These are phyloP conservation scores for Globomyces pollinis-pini DNA, from an alignment of 192 early-diverging fungal genomes.

Conservation along the genomic window DNA sequence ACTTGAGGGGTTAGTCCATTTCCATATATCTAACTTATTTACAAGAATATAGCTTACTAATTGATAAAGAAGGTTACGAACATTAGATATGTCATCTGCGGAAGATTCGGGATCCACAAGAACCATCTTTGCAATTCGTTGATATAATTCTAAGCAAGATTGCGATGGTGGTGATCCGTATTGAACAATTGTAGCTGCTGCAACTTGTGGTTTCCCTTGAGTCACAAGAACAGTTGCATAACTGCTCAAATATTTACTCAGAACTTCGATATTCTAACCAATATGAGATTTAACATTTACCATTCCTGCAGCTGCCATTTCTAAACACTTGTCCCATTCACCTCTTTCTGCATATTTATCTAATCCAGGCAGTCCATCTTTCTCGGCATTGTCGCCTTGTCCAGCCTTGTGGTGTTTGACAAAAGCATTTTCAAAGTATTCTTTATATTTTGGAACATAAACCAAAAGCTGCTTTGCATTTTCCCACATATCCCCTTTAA, in stretches of 20 bases:
- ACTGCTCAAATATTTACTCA: constrained; percentile 41
- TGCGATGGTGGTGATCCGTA: constrained; percentile 32
- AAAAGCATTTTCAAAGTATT: constrained; percentile 49
- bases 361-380: constrained; percentile 49
- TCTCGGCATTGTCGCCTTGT: constrained; percentile 40
- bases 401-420: constrained; percentile 48
- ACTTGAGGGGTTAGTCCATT: constrained; percentile 16
- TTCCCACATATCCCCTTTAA: constrained; percentile 41
- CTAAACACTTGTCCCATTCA: constrained; percentile 58
- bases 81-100: constrained; percentile 17
- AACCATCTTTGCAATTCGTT: constrained; percentile 30
- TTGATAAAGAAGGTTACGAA: constrained; percentile 46
- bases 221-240: constrained; percentile 31
- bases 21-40: no score
- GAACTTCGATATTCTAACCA: constrained; percentile 19
- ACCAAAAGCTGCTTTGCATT: constrained; percentile 41
- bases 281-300: constrained; percentile 7
- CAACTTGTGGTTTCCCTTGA: constrained; percentile 34
- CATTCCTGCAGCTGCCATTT: constrained; percentile 35
- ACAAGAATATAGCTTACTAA: no score
- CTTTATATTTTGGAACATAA: constrained; percentile 47
- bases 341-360: constrained; percentile 48
- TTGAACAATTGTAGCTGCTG: constrained; percentile 25
- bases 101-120: constrained; percentile 17
- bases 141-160: constrained; percentile 33